These are phyloP conservation scores for Agapanthus africanus DNA, from an alignment of 106 monocot species.

Conservation along the genomic window DNA sequence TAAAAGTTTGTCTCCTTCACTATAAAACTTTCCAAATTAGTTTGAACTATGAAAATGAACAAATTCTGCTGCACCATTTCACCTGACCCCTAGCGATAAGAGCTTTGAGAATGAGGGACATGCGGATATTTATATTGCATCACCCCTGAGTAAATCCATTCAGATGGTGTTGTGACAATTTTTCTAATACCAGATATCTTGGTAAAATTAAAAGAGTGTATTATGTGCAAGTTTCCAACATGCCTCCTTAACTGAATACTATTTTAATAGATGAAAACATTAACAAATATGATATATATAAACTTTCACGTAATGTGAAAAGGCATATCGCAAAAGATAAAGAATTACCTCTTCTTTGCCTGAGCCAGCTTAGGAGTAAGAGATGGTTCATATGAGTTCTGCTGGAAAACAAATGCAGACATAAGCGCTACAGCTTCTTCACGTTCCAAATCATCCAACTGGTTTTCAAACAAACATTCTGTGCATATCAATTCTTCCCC, in stretches of 20 bases:
- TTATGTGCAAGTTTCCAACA: background rate
- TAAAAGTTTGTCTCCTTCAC: too few species aligned
- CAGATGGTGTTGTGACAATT: background rate
- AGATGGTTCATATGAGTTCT: slow-evolving; percentile 75
- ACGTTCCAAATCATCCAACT: slow-evolving; percentile 85
- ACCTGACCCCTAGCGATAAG: too few species aligned
- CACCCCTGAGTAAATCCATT: background rate
- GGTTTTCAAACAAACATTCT: slow-evolving; percentile 96
- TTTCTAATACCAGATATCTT: background rate
- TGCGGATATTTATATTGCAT: background rate
- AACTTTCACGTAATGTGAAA: background rate
- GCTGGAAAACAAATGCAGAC: slow-evolving; percentile 98
- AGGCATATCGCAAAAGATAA: background rate
- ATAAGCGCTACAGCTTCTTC: slow-evolving; percentile 97
- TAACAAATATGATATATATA: too few species aligned
- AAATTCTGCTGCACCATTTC: too few species aligned
- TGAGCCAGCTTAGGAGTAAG: slow-evolving; percentile 64
- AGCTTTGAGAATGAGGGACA: too few species aligned
- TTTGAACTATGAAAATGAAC: too few species aligned
- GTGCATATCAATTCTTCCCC: slow-evolving; percentile 97
- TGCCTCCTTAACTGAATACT: background rate
- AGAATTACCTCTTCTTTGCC: slow-evolving; percentile 56
- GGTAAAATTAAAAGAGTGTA: background rate
- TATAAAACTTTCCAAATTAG: too few species aligned
- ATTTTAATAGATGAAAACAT: too few species aligned